Base-by-base conservation (phyloP, 352 stramenopile species). In the Phytophthora cajani region DNA sequence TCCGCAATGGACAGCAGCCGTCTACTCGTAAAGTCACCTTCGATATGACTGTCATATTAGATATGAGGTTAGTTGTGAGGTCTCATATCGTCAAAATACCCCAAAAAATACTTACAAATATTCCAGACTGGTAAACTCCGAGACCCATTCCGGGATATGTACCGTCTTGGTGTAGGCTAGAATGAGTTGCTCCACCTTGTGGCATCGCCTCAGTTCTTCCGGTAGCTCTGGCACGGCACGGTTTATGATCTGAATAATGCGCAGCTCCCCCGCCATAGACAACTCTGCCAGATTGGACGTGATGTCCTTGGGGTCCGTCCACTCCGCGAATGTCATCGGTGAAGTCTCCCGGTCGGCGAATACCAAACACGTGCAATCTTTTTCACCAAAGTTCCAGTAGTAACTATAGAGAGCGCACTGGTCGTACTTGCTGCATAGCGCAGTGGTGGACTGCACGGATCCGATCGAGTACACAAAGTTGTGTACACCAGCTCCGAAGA, bases 171-270 rank as follows among this genome's bases (percentile, higher is more conserved):
- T 78, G 60, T 81, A 78, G 0, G 81, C 58, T 6, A 81, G 53
- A 40, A 81, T 80, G 6, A 78, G 53, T 27, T 78, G 71, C 25
- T 75, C 58, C 4, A 87, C 60, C 3, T 83, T 38, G 8, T 67
- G 58, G 53, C 78, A 87, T 1, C 64, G 62, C n/a, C 60, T 59
- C 21, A 89, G 67, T 14, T 69, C 51, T 6, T 78, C 72, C 5
- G 78, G 80, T 6, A 88, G 49, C 11, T 65, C 64, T 10, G 74
- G 60, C 0, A 89, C 21, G 16, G 69, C 69, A 2, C 61, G 74
- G 30, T 89, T 89, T 19, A 85, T 75, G 30, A 89, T 73, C 51
- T 85, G 75, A 14, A 89, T 62, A n/a, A 76, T 77, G 6, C 72
- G 74, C 3, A 89, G 56, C 16, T 89, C 63, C 0, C 77, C 79